Conservation (phyloP, 2,329 filamentous ascomycete species). For the Penicillium digitatum region DNA sequence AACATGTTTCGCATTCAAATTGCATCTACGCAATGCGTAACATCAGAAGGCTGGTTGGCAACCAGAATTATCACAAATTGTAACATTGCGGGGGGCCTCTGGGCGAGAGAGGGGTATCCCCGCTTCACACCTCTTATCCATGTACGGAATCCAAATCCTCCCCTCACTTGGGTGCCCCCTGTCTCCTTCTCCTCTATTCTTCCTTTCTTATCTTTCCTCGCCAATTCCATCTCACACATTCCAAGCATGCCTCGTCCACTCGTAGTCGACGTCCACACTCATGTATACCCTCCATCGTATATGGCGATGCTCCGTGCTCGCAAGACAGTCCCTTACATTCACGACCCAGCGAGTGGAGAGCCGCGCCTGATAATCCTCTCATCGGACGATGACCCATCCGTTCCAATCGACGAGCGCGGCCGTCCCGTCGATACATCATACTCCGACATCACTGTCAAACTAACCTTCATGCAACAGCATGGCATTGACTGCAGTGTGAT, state of each 20-base stretch:
- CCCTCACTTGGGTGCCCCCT: not conserved
- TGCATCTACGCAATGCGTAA: not conserved
- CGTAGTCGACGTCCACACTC: slow-evolving; percentile 59
- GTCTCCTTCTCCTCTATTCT: not conserved
- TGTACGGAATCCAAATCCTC: not conserved
- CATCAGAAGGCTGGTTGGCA: too few relatives aligned
- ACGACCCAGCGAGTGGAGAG: slow-evolving; percentile 35
- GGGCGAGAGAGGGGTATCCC: not conserved
- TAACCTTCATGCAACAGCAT: slow-evolving; percentile 84
- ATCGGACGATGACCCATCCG: slow-evolving; percentile 43
- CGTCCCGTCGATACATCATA: slow-evolving; percentile 81
- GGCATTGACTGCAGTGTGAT: slow-evolving; percentile 78
- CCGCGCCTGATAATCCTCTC: slow-evolving; percentile 46
- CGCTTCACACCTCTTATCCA: slow-evolving; percentile 4
- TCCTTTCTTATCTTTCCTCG: not conserved
- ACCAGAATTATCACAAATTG: not conserved
- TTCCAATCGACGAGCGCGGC: slow-evolving; percentile 53
- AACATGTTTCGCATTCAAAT: not conserved
- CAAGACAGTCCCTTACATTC: slow-evolving; percentile 45
- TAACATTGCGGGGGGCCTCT: not conserved
- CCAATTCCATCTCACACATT: not conserved
- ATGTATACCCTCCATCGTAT: slow-evolving; percentile 60
- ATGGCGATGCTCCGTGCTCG: slow-evolving; percentile 55
- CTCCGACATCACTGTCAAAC: slow-evolving; percentile 72
- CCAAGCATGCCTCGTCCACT: slow-evolving; percentile 32